A percentile compares a stretch with the other conserved stretches of the same genome.
These are phyloP conservation scores for Trichoderma cornu-damae DNA, from an alignment of 2,329 filamentous ascomycete genomes.

Conservation along the genomic window DNA sequence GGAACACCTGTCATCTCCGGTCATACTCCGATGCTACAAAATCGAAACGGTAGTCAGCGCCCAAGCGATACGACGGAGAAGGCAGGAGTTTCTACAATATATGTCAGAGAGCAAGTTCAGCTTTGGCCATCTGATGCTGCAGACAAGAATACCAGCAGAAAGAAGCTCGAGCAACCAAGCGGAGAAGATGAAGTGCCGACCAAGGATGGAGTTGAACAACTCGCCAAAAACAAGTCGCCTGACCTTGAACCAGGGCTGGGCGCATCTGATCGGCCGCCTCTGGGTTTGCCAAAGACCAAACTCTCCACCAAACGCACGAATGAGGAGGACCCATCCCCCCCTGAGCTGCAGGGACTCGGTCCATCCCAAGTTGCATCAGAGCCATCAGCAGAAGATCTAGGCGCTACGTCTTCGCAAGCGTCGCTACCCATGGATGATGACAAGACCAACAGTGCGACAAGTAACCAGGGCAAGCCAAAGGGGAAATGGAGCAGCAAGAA, in stretches of 20 bases:
- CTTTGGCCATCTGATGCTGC: background rate
- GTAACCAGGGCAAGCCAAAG: constrained; percentile 8
- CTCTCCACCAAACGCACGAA: background rate
- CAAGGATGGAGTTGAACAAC: background rate
- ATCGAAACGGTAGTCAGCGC: background rate
- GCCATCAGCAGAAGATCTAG: background rate
- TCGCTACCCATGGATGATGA: background rate
- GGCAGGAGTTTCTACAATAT: background rate
- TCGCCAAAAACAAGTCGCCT: background rate
- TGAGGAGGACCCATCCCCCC: background rate
- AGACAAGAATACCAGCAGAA: background rate
- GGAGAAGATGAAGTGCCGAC: background rate
- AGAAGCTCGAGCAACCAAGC: background rate
- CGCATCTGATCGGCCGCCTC: background rate
- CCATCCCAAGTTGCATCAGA: background rate
- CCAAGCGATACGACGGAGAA: background rate
- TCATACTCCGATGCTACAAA: background rate
- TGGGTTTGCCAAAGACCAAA: background rate
- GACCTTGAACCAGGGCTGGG: background rate
- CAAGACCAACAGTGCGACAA: background rate
- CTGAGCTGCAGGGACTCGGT: background rate
- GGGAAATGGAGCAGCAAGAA: constrained; percentile 17
- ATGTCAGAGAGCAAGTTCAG: background rate
- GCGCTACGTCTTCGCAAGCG: background rate
- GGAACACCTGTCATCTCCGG: background rate